Percentiles rank a stretch among this genome's conserved stretches.
Conservation (phyloP, 139 green algal genomes). For the Zygnema circumcarinatum region DNA sequence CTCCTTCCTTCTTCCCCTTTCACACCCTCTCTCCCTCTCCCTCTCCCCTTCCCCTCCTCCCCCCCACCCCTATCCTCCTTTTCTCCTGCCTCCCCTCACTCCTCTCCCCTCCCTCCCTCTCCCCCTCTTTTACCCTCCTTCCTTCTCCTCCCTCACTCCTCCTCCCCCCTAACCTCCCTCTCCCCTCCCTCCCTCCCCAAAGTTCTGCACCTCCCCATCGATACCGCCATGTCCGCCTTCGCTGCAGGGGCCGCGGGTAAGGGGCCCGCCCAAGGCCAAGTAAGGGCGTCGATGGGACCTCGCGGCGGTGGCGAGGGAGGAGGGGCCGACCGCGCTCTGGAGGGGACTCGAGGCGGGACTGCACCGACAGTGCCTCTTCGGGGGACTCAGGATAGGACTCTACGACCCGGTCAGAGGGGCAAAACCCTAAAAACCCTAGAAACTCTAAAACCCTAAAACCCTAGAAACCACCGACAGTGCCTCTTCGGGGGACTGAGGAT, state of each 20-base stretch:
- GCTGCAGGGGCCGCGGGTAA: too few species aligned
- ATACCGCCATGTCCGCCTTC: too few species aligned
- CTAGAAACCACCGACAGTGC: too few species aligned
- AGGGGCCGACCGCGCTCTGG: constrained; percentile 89
- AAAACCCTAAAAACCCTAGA: too few species aligned
- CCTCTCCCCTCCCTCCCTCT: not conserved
- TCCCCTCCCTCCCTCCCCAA: not conserved
- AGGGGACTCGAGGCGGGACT: constrained; percentile 92
- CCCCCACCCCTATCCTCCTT: not conserved
- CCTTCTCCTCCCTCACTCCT: not conserved
- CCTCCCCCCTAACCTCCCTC: not conserved
- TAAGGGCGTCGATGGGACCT: too few species aligned
- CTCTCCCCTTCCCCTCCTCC: too few species aligned
- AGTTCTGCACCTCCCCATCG: not conserved
- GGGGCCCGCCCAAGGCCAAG: too few species aligned
- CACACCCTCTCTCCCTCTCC: too few species aligned
- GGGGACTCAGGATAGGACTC: constrained; percentile 94
- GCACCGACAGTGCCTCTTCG: constrained; percentile 94
- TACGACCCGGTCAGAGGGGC: constrained; percentile 98
- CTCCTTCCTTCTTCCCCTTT: not conserved
- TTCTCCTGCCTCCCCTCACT: not conserved
- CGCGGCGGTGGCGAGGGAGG: constrained; percentile 87
- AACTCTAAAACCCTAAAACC: too few species aligned
- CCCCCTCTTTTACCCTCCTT: not conserved
- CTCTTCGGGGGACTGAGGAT: too few species aligned